Conservation (phyloP, 2,329 filamentous ascomycete genomes). For the Ophiostoma perfectum region DNA sequence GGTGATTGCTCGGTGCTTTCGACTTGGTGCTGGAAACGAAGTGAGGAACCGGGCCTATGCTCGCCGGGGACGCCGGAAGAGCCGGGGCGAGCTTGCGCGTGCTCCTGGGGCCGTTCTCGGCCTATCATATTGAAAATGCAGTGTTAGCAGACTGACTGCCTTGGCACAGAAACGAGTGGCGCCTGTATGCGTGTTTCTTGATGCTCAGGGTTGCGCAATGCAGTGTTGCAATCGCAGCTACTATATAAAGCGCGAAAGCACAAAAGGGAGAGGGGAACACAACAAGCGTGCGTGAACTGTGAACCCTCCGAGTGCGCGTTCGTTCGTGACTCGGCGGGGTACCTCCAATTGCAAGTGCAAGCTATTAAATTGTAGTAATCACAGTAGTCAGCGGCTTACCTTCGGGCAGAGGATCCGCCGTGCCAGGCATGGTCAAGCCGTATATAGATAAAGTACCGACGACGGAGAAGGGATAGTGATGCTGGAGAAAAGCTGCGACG, state of each 20-base stretch:
- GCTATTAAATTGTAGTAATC: slow-evolving; percentile 17
- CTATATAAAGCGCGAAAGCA: not conserved
- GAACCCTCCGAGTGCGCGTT: not conserved
- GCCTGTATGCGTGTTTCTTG: too few species aligned
- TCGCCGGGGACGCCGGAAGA: slow-evolving; percentile 17
- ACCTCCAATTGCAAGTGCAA: not conserved
- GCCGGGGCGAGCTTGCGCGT: slow-evolving; percentile 12
- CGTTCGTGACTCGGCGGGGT: slow-evolving; percentile 10
- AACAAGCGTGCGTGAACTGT: not conserved
- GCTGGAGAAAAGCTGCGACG: slow-evolving; percentile 1
- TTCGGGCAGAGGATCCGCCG: slow-evolving; percentile 23
- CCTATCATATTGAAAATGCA: slow-evolving; percentile 17
- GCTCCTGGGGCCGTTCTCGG: slow-evolving; percentile 9
- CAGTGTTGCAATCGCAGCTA: not conserved
- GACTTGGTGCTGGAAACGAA: slow-evolving; percentile 66
- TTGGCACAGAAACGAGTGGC: too few species aligned
- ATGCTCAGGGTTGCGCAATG: not conserved
- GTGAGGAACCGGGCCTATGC: slow-evolving; percentile 31
- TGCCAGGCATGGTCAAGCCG: slow-evolving; percentile 19
- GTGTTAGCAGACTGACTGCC: not conserved
- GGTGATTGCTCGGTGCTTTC: slow-evolving; percentile 58
- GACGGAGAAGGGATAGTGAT: not conserved
- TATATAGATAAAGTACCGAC: not conserved
- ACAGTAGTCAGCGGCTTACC: slow-evolving; percentile 22
- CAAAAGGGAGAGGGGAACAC: not conserved